phyloP scores from a whole-genome alignment of 176 grass and related monocot genomes.

The Musa troglodytarum region DNA sequence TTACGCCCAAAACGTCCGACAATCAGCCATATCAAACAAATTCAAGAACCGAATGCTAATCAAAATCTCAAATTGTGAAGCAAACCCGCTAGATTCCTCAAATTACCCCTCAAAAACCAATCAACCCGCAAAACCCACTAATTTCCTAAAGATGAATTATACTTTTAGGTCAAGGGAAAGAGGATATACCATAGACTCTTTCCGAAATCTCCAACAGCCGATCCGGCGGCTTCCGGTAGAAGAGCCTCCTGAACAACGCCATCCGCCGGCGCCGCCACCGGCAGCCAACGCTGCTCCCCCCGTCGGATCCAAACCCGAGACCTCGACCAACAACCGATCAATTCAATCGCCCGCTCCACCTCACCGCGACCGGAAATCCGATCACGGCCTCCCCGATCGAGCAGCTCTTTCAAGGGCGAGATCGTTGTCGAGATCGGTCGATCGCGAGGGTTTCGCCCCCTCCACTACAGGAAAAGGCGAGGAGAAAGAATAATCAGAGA shows the following conservation, averaged over 20 bases:
- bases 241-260: slow-evolving; percentile 92
- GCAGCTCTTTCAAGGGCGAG: slow-evolving; percentile 2
- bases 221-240: slow-evolving; percentile 94
- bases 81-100: neutral
- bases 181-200: slow-evolving; percentile 71
- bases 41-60: neutral
- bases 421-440: slow-evolving; percentile 6
- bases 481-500: neutral
- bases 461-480: neutral
- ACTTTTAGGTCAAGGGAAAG: neutral
- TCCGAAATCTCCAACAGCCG: slow-evolving; percentile 95
- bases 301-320: slow-evolving; percentile 16
- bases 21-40: neutral
- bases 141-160: too few species aligned
- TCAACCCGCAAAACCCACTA: neutral
- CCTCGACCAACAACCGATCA: neutral
- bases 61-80: neutral
- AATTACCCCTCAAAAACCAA: neutral
- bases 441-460: slow-evolving; percentile 5
- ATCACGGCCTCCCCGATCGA: slow-evolving; percentile 1
- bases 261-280: slow-evolving; percentile 37
- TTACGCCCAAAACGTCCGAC: neutral
- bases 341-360: neutral
- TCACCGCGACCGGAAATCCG: neutral
- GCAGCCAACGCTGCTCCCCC: slow-evolving; percentile 11